These are phyloP conservation scores for Pseudogymnoascus sp. DNA, from an alignment of 2,329 filamentous ascomycete species.

Conservation along the genomic window DNA sequence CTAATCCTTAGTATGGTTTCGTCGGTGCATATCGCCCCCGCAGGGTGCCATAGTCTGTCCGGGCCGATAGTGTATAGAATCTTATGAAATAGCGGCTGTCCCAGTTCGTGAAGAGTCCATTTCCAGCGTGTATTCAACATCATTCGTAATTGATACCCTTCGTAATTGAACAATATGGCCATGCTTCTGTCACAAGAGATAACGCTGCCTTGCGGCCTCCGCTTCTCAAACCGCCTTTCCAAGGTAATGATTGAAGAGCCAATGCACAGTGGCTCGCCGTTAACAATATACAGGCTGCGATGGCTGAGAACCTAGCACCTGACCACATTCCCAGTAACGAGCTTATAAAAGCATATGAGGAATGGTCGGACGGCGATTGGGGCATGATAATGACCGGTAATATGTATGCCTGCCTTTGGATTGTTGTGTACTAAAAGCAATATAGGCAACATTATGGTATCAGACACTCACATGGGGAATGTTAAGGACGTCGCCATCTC, in stretches of 20 bases:
- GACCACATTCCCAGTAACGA: constrained; percentile 35
- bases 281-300: constrained; percentile 35
- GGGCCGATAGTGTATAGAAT: neutral
- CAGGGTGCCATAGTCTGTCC: neutral
- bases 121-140: neutral
- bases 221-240: constrained; percentile 45
- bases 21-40: neutral
- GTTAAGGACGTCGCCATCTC: neutral
- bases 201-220: constrained; percentile 44
- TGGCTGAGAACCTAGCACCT: constrained; percentile 39
- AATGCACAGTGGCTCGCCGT: neutral
- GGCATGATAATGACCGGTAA: constrained; percentile 42
- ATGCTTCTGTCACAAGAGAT: constrained; percentile 3
- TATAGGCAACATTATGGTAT: constrained; percentile 1
- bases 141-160: neutral
- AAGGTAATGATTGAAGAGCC: constrained; percentile 24
- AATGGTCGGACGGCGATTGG: constrained; percentile 48
- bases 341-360: constrained; percentile 38
- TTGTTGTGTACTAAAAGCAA: neutral
- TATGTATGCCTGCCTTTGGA: neutral
- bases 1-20: neutral
- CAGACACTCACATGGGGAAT: neutral
- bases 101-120: neutral
- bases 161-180: neutral
- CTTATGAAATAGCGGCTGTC: neutral